Base-by-base conservation (phyloP, 768 basidiomycete species). In the Serendipita sp. region DNA sequence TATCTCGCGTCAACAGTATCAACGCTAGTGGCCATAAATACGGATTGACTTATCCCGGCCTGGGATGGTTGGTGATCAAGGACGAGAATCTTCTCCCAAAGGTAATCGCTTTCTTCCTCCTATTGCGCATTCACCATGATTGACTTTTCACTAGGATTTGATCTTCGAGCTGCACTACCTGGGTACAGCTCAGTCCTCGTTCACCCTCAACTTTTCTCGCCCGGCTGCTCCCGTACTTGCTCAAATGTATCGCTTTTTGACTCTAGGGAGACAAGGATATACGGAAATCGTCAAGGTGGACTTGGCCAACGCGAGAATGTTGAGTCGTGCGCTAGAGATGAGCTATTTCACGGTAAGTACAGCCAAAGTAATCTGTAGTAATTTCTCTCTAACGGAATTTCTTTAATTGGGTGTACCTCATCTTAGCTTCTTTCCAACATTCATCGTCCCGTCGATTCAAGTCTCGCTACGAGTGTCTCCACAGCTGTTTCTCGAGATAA, bases 171-270 rank as follows among this genome's bases (percentile, higher is more conserved):
- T 80, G 28, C 76, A 82, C 71, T 81, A 78, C 73, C 74, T 77
- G 35, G 78, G 78, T 48, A 78, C 72, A 44, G 76, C 80, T 65
- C 89, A 95, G 72, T 93, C 92, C 72, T 86, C 86, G 0, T 86
- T 84, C 73, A 83, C 82, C 18, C 75, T 82, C 65, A 82, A 83
- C 74, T 83, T 82, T 72, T 83, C 81, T 56, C 80, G 82, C 15
- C 80, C 83, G 13, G 81, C 82, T 44, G 80, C 81, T 58, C 83
- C 83, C 3, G 81, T 83, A 68, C 78, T 84, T 63, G 80, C 77
- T 23, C 83, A 83, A 63, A 70, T 52, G 70, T 86, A 78, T 75
- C 85, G 82, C 4, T 60, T 73, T 64, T 48, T 68, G n/a, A 56
- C 66, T 4, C 63, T 41, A 16, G 63, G 32, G 32, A 18, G 23